Conservation (phyloP, 371 early-diverging fungal species). For the Lichtheimia corymbifera region DNA sequence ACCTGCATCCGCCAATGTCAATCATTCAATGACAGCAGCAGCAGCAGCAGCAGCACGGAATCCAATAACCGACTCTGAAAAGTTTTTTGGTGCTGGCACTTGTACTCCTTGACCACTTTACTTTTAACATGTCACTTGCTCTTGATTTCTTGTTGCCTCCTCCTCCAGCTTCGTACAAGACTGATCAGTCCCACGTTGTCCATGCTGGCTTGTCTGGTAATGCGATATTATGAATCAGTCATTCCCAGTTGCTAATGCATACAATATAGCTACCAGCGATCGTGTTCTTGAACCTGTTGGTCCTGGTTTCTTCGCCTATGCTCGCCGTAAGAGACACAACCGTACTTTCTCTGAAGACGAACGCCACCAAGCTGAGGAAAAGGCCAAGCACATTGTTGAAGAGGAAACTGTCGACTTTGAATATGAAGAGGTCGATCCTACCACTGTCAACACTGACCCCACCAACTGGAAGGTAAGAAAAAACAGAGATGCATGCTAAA, state of each 20-base stretch:
- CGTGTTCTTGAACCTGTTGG: constrained; percentile 66
- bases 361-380: constrained; percentile 47
- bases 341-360: constrained; percentile 75
- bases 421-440: constrained; percentile 71
- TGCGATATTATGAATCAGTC: not conserved
- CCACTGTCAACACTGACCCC: constrained; percentile 70
- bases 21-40: too few relatives aligned
- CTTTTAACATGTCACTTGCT: constrained; percentile 44
- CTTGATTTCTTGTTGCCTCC: constrained; percentile 68
- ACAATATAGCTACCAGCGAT: constrained; percentile 39
- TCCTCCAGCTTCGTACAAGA: constrained; percentile 64
- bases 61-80: too few relatives aligned
- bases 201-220: constrained; percentile 48
- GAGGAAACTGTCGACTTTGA: constrained; percentile 69
- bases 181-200: constrained; percentile 50
- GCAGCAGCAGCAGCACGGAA: too few relatives aligned
- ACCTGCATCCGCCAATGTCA: too few relatives aligned
- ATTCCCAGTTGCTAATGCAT: not conserved
- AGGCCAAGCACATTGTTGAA: constrained; percentile 53
- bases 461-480: constrained; percentile 74
- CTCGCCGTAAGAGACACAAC: constrained; percentile 69
- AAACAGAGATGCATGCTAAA: not conserved
- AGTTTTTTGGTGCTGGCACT: too few relatives aligned
- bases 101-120: too few relatives aligned
- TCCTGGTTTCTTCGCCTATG: constrained; percentile 67